phyloP scores from a whole-genome alignment of 208 protist species.

The Vickermania spadyakhi region DNA sequence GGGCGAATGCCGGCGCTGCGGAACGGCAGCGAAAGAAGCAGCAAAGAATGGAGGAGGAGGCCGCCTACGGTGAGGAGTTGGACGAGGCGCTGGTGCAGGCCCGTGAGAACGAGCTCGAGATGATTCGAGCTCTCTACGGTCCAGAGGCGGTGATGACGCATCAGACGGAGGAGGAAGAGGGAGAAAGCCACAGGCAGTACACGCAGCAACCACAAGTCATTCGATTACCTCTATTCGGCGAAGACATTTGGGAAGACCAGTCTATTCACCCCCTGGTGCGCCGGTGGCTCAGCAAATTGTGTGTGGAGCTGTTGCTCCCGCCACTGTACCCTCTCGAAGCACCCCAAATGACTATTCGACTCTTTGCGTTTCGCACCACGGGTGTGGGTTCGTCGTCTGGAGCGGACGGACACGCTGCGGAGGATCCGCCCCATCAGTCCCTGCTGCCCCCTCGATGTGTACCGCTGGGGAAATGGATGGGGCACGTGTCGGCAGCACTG shows the following conservation, averaged over 20 bases:
- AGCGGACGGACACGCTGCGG: too few relatives aligned
- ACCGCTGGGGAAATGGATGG: neutral
- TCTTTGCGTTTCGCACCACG: too few relatives aligned
- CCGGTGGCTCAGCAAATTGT: neutral
- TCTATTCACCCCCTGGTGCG: neutral
- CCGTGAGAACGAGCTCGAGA: slow-evolving; percentile 56
- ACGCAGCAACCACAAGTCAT: neutral
- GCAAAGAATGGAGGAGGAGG: slow-evolving; percentile 1
- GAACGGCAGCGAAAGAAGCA: neutral
- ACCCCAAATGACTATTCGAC: too few relatives aligned
- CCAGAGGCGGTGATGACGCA: slow-evolving; percentile 20
- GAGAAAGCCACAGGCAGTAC: too few relatives aligned
- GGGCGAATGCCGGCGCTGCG: neutral
- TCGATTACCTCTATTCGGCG: neutral
- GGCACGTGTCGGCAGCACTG: neutral
- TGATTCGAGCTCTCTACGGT: slow-evolving; percentile 68
- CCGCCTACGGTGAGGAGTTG: slow-evolving; percentile 9
- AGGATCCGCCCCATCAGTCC: too few relatives aligned
- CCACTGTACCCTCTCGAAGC: neutral
- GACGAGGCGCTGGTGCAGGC: slow-evolving; percentile 16
- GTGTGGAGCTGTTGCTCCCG: neutral
- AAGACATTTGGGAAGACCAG: neutral
- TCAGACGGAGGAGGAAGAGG: neutral
- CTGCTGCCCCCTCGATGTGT: neutral
- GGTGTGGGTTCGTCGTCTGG: too few relatives aligned